Conservation (phyloP, 2,329 filamentous ascomycete species). For the Keithomyces neogunnii region DNA sequence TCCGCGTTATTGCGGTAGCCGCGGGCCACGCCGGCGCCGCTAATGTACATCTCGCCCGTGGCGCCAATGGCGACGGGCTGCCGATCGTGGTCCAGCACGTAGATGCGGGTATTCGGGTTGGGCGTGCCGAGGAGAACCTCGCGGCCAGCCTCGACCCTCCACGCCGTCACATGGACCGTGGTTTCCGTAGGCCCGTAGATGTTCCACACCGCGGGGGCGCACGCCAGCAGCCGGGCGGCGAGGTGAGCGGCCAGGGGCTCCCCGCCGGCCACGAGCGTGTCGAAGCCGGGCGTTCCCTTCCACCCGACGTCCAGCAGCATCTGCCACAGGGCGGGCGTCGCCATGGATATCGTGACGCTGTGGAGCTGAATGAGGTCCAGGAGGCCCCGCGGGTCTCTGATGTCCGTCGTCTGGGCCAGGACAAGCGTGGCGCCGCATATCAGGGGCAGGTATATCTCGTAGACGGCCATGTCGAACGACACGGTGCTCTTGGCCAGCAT, state of each 20-base stretch:
- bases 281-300: not conserved
- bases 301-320: not conserved
- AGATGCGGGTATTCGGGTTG: constrained; percentile 23
- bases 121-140: constrained; percentile 8
- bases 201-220: not conserved
- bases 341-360: not conserved
- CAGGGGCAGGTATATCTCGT: constrained; percentile 12
- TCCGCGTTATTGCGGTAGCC: not conserved
- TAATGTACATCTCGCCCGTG: constrained; percentile 23
- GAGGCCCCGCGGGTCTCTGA: not conserved
- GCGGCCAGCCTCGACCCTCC: constrained; percentile 15
- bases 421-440: constrained; percentile 5
- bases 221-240: not conserved
- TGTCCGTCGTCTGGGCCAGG: not conserved
- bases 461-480: constrained; percentile 12
- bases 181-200: constrained; percentile 18
- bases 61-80: constrained; percentile 29
- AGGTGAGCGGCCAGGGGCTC: not conserved
- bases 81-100: constrained; percentile 28
- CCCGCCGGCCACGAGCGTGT: not conserved
- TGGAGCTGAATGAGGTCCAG: not conserved
- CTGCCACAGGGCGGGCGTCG: not conserved
- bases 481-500: constrained; percentile 13
- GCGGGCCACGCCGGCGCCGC: constrained; percentile 14
- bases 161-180: constrained; percentile 11